These are phyloP conservation scores for Echinosophora koreensis DNA, from an alignment of 306 rosid genomes.

Conservation along the genomic window DNA sequence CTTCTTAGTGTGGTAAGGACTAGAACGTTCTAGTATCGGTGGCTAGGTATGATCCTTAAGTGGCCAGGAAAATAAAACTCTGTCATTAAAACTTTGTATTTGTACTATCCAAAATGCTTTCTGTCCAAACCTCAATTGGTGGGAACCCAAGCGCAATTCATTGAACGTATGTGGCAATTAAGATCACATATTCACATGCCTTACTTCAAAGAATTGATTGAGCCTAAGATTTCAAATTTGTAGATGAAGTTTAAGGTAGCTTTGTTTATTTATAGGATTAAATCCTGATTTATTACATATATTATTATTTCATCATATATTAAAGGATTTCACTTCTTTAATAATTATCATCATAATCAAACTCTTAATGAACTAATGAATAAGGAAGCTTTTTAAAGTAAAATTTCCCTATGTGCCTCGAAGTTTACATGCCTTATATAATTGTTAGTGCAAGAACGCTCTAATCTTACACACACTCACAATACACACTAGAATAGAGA, in stretches of 20 bases:
- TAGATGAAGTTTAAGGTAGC: not conserved
- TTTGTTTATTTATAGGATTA: not conserved
- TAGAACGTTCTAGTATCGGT: conserved; percentile 2
- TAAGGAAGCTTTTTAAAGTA: too few relatives aligned
- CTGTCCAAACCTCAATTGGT: not conserved
- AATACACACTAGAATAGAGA: too few relatives aligned
- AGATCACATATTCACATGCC: conserved; percentile 10
- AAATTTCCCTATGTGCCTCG: too few relatives aligned
- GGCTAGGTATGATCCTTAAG: not conserved
- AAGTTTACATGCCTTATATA: too few relatives aligned
- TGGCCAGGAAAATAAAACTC: not conserved
- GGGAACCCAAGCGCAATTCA: not conserved
- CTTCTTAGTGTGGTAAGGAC: too few relatives aligned
- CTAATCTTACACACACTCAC: too few relatives aligned
- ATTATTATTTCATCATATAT: too few relatives aligned
- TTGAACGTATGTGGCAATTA: not conserved
- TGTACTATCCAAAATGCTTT: not conserved
- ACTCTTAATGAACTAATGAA: not conserved
- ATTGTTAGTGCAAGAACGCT: too few relatives aligned
- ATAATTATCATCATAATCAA: too few relatives aligned
- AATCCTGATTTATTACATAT: too few relatives aligned
- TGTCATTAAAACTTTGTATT: not conserved
- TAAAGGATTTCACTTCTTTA: too few relatives aligned
- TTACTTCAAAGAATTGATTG: conserved; percentile 9
- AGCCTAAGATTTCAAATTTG: not conserved